Percentiles rank a stretch among this genome's conserved stretches.
These are phyloP conservation scores for Sclerotinia subarctica DNA, from an alignment of 2,329 filamentous ascomycete genomes.

Conservation along the genomic window DNA sequence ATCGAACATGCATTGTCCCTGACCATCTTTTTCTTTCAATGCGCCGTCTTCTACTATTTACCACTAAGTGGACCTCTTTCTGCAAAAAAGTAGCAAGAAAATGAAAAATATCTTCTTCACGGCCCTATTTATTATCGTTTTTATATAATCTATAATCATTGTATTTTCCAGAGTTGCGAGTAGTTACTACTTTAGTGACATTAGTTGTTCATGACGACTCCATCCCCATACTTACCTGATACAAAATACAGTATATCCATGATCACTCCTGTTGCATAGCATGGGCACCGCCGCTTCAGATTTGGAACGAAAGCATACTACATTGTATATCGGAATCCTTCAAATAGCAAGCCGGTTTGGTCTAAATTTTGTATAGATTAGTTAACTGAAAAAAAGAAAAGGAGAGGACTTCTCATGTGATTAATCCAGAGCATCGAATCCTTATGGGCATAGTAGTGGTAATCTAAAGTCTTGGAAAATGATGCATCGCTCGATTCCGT, in stretches of 20 bases:
- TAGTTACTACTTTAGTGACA: background rate
- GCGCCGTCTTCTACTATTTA: background rate
- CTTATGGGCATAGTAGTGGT: background rate
- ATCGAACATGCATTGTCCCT: background rate
- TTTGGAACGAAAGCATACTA: background rate
- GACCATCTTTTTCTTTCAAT: background rate
- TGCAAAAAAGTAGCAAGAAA: background rate
- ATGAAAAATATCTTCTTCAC: background rate
- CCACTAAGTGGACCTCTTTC: background rate
- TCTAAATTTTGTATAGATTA: background rate
- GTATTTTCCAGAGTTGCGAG: background rate
- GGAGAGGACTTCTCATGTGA: background rate
- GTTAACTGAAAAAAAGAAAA: background rate
- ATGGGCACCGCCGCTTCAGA: background rate
- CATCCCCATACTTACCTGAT: background rate
- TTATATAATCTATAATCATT: background rate
- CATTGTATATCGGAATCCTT: background rate
- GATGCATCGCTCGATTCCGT: background rate
- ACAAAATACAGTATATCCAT: background rate
- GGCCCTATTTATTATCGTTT: slow-evolving; percentile 20
- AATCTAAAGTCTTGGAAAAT: background rate
- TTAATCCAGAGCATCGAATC: background rate
- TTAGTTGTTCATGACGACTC: background rate
- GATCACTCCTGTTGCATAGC: background rate
- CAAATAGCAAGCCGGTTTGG: background rate